Evolutionary conservation across 73 alveolate genomes (phyloP), one percentile per base, ranked within the genome.

Genomic region (Stentor coeruleus): DNA sequence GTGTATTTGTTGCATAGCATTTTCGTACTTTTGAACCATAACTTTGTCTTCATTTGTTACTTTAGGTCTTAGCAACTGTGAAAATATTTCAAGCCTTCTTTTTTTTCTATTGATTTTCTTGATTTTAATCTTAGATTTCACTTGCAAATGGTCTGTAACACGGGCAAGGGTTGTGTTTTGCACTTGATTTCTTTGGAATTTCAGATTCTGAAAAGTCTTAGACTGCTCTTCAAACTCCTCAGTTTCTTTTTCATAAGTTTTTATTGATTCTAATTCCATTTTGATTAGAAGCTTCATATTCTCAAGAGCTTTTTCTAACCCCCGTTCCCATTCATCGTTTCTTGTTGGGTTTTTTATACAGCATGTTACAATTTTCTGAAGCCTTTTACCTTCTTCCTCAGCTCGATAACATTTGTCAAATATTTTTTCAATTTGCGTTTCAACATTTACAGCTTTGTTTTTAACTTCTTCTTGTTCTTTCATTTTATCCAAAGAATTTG

Each of bases 271-370:
- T 42, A 74, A 66, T 76, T 87, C 82, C 41, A 74, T 76, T 37
- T 35, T 58, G 35, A 87, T 82, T 59, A 87, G 30, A 40, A 75
- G 60, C 28, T 82, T 84, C 93, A 87, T 87, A 40, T 85, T 87
- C 39, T 87, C 93, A 11, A 87, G 84, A 49, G 38, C 74, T 6
- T 74, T 38, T 76, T 87, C 93, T 59, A 87, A 58, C 6, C 59
- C 76, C 40, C 90, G 58, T 3, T 74, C 80, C 93, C 91, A 85
- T 31, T 87, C 93, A 74, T 87, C 81, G 57, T 87, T 87, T 38
- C 88, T 87, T 30, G 93, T 86, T 36, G 85, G 85, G 73, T 87
- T 87, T 79, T 83, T 87, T 15, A 30, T 14, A 66, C 90, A 87
- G 38, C 76, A 88, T 3, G 39, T 35, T 35, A 77, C 49, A 59